Percentiles rank a stretch among this genome's conserved stretches.
phyloP scores from a whole-genome alignment of 305 asterid genomes.

The Fraxinus dipetala region DNA sequence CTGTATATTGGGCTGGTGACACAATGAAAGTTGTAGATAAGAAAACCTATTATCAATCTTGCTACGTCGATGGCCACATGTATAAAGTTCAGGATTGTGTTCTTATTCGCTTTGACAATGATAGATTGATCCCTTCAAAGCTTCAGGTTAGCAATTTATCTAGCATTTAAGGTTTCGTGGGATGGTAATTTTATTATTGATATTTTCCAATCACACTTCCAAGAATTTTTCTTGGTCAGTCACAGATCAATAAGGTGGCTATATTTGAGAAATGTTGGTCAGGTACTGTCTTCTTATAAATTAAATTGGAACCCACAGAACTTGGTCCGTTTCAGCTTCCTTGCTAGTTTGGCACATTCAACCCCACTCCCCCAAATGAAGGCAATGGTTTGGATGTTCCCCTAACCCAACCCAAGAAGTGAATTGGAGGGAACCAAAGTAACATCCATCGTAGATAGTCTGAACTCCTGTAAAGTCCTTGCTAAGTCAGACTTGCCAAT shows the following conservation, averaged over 20 bases:
- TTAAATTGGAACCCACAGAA: neutral
- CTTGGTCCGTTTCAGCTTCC: neutral
- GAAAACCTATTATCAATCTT: constrained; percentile 59
- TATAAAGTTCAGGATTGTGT: constrained; percentile 60
- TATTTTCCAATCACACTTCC: constrained; percentile 8
- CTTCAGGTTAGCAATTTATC: constrained; percentile 64
- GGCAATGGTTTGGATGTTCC: neutral
- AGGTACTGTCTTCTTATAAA: neutral
- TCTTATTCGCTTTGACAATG: constrained; percentile 50
- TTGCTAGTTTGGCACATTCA: constrained; percentile 4
- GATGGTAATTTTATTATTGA: constrained; percentile 13
- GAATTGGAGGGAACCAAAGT: neutral
- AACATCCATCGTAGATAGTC: neutral
- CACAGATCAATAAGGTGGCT: neutral
- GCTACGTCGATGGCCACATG: constrained; percentile 59
- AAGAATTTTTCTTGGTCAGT: constrained; percentile 2
- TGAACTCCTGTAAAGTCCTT: neutral
- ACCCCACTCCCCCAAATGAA: neutral
- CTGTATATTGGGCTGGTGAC: constrained; percentile 68
- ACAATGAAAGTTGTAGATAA: constrained; percentile 54
- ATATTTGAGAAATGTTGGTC: neutral
- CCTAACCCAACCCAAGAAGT: neutral
- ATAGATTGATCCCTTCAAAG: constrained; percentile 65
- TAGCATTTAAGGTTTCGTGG: constrained; percentile 11
- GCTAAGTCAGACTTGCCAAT: neutral